phyloP scores from a whole-genome alignment of 306 rosid species.

The Biancaea sappan region DNA sequence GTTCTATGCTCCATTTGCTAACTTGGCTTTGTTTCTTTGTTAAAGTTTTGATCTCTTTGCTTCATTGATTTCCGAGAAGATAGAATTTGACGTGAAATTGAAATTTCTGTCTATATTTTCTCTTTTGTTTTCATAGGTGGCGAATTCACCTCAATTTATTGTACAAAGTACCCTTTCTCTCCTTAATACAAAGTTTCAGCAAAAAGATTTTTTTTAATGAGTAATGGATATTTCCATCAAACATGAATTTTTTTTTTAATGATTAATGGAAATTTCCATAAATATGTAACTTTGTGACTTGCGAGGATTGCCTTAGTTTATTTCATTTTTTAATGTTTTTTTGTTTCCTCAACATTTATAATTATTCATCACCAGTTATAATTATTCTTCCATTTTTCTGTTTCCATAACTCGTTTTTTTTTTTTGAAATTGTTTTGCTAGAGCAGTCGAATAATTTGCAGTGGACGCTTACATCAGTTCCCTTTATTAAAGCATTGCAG shows the following conservation, averaged over 20 bases:
- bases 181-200: neutral
- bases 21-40: slow-evolving; percentile 9
- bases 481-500: slow-evolving; percentile 87
- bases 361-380: neutral
- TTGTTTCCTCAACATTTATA: neutral
- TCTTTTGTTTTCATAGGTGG: neutral
- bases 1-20: neutral
- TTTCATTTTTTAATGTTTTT: neutral
- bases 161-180: neutral
- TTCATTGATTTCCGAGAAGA: neutral
- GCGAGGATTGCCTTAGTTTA: neutral
- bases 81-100: neutral
- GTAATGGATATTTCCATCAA: too few relatives aligned
- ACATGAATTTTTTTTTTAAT: neutral
- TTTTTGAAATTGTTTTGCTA: slow-evolving; percentile 41
- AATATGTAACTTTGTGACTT: neutral
- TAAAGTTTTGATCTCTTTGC: slow-evolving; percentile 6
- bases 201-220: slow-evolving; percentile 9
- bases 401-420: slow-evolving; percentile 9
- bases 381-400: slow-evolving; percentile 26
- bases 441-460: slow-evolving; percentile 95
- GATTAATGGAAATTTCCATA: neutral
- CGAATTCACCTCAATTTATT: neutral
- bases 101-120: neutral
- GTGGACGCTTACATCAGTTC: slow-evolving; percentile 81